Evolutionary conservation across 1,284 basidiomycete genomes (phyloP).

Genomic region (Paramarasmius palmivorus): DNA sequence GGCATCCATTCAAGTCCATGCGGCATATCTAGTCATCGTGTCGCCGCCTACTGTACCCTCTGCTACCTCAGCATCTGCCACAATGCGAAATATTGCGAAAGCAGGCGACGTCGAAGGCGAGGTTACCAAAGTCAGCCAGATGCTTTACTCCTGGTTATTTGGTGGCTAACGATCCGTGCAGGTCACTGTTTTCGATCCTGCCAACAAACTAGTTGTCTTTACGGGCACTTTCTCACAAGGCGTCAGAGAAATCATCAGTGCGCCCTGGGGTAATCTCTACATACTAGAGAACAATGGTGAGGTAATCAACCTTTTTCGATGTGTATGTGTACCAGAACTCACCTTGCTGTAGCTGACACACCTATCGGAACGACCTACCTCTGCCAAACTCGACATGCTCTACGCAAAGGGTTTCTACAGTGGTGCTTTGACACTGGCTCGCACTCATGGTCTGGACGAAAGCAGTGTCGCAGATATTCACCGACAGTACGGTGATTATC

Average conservation of each 20-base stretch:
- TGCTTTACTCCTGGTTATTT: not conserved
- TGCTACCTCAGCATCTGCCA: conserved; percentile 66
- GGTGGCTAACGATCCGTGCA: not conserved
- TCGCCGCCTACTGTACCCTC: conserved; percentile 81
- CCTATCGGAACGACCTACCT: conserved; percentile 78
- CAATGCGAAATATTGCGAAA: conserved; percentile 71
- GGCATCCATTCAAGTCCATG: conserved; percentile 68
- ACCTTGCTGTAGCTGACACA: conserved; percentile 54
- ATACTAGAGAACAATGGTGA: conserved; percentile 77
- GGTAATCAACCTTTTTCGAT: conserved; percentile 36
- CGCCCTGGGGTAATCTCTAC: conserved; percentile 74
- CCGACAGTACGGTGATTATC: conserved; percentile 86
- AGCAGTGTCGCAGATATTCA: conserved; percentile 84
- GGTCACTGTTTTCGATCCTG: conserved; percentile 88
- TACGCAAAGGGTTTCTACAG: conserved; percentile 77
- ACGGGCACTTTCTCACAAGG: conserved; percentile 79
- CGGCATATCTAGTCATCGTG: conserved; percentile 86
- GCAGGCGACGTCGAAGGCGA: conserved; percentile 52
- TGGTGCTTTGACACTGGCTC: conserved; percentile 77
- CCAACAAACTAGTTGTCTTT: conserved; percentile 91
- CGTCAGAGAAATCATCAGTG: conserved; percentile 77
- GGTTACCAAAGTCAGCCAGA: conserved; percentile 56
- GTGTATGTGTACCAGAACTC: conserved; percentile 9
- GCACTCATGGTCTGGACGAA: conserved; percentile 72
- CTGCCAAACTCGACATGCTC: conserved; percentile 79